phyloP scores from a whole-genome alignment of 495 filamentous ascomycete genomes.

The Schizothecium vesticola region DNA sequence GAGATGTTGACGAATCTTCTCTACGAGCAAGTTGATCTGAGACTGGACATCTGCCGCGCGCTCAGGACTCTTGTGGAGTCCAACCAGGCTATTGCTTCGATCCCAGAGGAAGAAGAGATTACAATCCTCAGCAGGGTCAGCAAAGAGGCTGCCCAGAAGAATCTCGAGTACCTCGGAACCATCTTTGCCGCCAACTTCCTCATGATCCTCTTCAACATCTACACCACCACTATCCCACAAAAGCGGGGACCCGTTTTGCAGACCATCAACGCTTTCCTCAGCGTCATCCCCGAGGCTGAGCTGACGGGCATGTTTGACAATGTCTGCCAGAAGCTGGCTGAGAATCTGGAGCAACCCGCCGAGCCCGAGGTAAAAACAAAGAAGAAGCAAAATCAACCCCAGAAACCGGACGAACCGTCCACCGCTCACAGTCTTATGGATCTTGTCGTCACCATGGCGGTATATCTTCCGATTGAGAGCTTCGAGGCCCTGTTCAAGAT shows the following conservation, averaged over 20 bases:
- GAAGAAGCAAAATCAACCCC: constrained; percentile 52
- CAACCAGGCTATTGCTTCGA: constrained; percentile 69
- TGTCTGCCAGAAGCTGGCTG: constrained; percentile 76
- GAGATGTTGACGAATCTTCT: constrained; percentile 86
- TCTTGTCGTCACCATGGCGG: constrained; percentile 87
- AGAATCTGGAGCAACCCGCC: constrained; percentile 58
- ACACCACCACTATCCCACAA: constrained; percentile 90
- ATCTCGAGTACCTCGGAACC: constrained; percentile 67
- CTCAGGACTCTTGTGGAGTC: constrained; percentile 85
- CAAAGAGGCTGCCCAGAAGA: constrained; percentile 66
- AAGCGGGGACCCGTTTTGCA: constrained; percentile 82
- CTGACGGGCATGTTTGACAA: constrained; percentile 81
- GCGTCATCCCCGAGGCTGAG: constrained; percentile 70
- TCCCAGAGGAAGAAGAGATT: constrained; percentile 56
- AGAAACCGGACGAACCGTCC: constrained; percentile 71
- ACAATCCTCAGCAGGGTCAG: constrained; percentile 67
- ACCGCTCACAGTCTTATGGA: constrained; percentile 94
- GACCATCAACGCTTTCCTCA: constrained; percentile 90
- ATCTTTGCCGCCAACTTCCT: constrained; percentile 78
- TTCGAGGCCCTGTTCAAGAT: constrained; percentile 78
- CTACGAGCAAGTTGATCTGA: constrained; percentile 84
- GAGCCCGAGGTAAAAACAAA: constrained; percentile 51
- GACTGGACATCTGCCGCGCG: constrained; percentile 77
- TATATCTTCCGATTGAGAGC: constrained; percentile 79
- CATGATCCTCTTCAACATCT: constrained; percentile 95